Evolutionary conservation across 2,329 filamentous ascomycete genomes (phyloP).

Genomic region (Gaeumannomyces tritici): DNA sequence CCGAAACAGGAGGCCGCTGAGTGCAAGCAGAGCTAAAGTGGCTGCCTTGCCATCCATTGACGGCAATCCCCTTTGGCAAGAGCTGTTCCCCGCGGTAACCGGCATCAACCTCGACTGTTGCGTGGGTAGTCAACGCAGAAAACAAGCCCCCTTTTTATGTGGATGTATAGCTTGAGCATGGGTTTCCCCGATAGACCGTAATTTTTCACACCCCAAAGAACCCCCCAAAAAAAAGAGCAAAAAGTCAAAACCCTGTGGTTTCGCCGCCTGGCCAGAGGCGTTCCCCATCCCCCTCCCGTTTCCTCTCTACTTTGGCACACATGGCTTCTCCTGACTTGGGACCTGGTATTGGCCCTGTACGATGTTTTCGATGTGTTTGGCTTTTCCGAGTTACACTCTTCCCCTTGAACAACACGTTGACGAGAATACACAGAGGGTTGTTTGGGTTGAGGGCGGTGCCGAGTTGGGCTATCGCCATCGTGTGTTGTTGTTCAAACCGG

Average conservation of each 20-base stretch:
- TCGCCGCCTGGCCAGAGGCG: background rate
- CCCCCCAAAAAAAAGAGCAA: constrained; percentile 1
- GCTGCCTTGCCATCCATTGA: background rate
- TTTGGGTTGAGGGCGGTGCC: background rate
- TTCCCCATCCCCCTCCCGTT: background rate
- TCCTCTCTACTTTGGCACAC: background rate
- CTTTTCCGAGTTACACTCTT: background rate
- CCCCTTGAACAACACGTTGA: background rate
- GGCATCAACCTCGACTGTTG: background rate
- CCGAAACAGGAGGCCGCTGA: constrained; percentile 91
- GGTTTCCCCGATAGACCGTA: constrained; percentile 11
- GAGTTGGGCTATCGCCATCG: background rate
- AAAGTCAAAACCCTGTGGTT: constrained; percentile 2
- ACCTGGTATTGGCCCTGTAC: constrained; percentile 4
- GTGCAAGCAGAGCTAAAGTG: constrained; percentile 84
- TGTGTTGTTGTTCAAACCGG: background rate
- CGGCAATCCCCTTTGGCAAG: background rate
- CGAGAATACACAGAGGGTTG: background rate
- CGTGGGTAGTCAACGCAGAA: background rate
- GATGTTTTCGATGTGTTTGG: constrained; percentile 1
- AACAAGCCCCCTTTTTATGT: background rate
- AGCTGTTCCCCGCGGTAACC: too few relatives aligned
- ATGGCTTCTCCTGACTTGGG: background rate
- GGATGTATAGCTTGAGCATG: constrained; percentile 5
- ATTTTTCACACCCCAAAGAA: constrained; percentile 7